Conservation (phyloP, 2,329 filamentous ascomycete genomes). For the Metarhizium album region DNA sequence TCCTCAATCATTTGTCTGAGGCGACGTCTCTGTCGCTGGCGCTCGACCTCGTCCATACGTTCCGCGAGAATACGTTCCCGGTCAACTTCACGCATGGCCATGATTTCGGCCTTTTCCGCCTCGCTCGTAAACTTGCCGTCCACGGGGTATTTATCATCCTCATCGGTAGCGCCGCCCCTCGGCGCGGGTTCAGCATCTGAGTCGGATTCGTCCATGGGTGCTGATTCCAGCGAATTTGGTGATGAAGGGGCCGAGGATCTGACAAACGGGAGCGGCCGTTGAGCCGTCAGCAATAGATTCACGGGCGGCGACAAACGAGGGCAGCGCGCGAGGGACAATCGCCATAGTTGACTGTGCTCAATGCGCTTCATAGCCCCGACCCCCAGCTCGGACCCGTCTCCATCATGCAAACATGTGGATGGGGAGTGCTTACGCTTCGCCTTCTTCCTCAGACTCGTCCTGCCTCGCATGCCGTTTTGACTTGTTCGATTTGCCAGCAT, state of each 20-base stretch:
- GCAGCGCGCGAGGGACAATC: neutral
- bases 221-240: constrained; percentile 66
- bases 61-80: constrained; percentile 85
- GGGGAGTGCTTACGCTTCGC: constrained; percentile 28
- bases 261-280: constrained; percentile 2
- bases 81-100: constrained; percentile 80
- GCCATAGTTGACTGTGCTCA: neutral
- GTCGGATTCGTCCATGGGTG: constrained; percentile 82
- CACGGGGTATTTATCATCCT: constrained; percentile 65
- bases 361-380: neutral
- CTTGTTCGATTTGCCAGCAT: constrained; percentile 31
- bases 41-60: constrained; percentile 72
- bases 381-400: neutral
- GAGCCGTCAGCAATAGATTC: constrained; percentile 5
- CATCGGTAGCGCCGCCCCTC: constrained; percentile 33
- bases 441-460: constrained; percentile 53
- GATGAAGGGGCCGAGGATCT: constrained; percentile 63
- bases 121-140: constrained; percentile 75
- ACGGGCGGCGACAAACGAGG: neutral
- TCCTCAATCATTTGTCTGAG: constrained; percentile 68
- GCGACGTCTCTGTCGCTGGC: constrained; percentile 69
- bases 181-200: constrained; percentile 41
- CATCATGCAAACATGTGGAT: neutral
- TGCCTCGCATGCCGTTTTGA: constrained; percentile 33
- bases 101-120: constrained; percentile 66